Evolutionary conservation across 1,284 basidiomycete species (phyloP), one percentile per base, ranked within the genome.

Genomic region (Pseudozyma thailandica): DNA sequence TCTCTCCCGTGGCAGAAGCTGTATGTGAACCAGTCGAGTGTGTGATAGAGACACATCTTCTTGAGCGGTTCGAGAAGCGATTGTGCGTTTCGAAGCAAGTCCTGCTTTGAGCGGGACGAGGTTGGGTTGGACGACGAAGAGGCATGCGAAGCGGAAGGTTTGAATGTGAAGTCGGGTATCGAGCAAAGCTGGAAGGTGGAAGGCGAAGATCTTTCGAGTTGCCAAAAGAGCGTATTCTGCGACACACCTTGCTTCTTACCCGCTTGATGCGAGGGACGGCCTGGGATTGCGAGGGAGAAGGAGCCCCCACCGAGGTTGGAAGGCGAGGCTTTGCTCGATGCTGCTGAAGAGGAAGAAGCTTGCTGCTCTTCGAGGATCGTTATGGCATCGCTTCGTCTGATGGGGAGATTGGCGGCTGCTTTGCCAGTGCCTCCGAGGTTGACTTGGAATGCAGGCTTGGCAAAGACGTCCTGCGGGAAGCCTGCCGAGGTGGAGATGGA

Each of bases 11-110:
- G 70, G 50, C 78, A 80, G 69, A 76, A 74, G 31, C 61, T 52
- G 57, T 80, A 80, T 28, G 77, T 79, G 53, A 80, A 80, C 78
- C 78, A 80, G 30, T 79, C 77, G 7, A 62, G 26, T 16, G 65
- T 75, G 43, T 78, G 73, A 38, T 75, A 80, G 35, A 80, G 63
- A 33, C 78, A 80, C 3, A 47, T 41, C 15, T 62, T 51, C 50
- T 77, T 74, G 23, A 80, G 48, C 0, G 78, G 78, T 8, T 75
- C 70, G 6, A 80, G 59, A 21, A 79, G 50, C 1, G 21, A n/a
- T 25, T 71, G 58, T 7, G 56, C 75, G 13, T 48, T 44, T 4
- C 49, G 41, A 6, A 77, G 60, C 1, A 75, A 33, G 2, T 65
- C 50, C 20, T 46, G 50, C 18, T 53, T 33, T 8, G 64, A 53